phyloP scores from a whole-genome alignment of 208 protist genomes.

The Histomonas meleagridis region DNA sequence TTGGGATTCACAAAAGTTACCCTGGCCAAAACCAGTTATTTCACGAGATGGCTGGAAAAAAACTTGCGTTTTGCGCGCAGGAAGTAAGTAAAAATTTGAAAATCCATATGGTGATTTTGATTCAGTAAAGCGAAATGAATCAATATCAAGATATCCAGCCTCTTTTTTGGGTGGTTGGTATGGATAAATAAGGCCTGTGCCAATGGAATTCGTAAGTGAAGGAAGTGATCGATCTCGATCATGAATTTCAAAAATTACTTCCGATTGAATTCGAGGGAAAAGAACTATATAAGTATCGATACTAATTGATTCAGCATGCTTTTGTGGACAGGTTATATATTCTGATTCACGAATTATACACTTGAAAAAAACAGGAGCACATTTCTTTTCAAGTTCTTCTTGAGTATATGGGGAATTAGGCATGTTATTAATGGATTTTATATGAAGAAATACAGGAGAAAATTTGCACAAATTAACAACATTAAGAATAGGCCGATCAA shows the following conservation, averaged over 20 bases:
- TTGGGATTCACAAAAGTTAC: background rate
- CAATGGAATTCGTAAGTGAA: background rate
- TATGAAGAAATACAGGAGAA: background rate
- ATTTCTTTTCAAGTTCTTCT: background rate
- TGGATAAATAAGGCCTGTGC: background rate
- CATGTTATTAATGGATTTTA: background rate
- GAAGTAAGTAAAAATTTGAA: background rate
- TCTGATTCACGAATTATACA: background rate
- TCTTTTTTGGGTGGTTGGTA: background rate
- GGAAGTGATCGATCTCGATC: background rate
- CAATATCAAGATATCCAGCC: background rate
- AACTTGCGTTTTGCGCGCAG: background rate
- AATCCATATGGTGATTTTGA: background rate
- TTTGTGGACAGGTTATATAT: conserved; percentile 6
- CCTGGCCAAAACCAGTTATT: background rate
- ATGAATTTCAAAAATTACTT: background rate
- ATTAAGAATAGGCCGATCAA: background rate
- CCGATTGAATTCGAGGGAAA: background rate
- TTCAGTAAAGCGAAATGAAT: background rate
- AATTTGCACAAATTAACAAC: background rate
- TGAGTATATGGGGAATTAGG: background rate
- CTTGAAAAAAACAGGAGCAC: background rate
- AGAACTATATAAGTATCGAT: background rate
- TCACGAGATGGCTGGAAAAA: background rate
- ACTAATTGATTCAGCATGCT: background rate